These are phyloP conservation scores for Boletus subparvulus DNA, from an alignment of 768 basidiomycete genomes.

Conservation along the genomic window DNA sequence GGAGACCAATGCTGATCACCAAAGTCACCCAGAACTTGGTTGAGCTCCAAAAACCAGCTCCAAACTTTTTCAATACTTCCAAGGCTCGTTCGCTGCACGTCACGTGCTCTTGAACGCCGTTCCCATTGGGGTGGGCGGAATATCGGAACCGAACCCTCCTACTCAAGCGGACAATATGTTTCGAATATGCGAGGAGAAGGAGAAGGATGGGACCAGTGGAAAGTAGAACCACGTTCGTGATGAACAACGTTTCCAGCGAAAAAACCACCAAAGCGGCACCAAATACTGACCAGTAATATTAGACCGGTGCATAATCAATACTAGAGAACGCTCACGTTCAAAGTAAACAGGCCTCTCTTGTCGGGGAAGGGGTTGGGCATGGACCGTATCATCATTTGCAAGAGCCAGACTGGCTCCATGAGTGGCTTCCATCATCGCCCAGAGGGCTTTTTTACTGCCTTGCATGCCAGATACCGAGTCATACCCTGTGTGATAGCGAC, in stretches of 20 bases:
- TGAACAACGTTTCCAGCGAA: conserved; percentile 48
- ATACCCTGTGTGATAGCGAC: conserved; percentile 73
- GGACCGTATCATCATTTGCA: conserved; percentile 42
- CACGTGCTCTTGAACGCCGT: conserved; percentile 1
- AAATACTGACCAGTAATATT: conserved; percentile 48
- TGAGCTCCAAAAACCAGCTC: conserved; percentile 45
- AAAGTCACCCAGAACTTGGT: conserved; percentile 65
- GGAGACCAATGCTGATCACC: conserved; percentile 42
- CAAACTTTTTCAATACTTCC: conserved; percentile 24
- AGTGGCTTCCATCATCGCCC: conserved; percentile 77
- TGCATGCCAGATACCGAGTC: conserved; percentile 62
- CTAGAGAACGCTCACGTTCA: conserved; percentile 52
- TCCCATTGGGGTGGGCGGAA: background rate
- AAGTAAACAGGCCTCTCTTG: conserved; percentile 57
- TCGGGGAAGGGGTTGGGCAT: conserved; percentile 22
- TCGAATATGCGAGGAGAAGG: conserved; percentile 42
- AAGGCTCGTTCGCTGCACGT: conserved; percentile 20
- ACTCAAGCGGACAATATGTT: conserved; percentile 25
- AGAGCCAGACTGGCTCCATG: conserved; percentile 55
- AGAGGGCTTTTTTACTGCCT: conserved; percentile 58
- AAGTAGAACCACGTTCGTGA: conserved; percentile 58
- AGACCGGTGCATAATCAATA: background rate
- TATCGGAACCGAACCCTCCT: conserved; percentile 16
- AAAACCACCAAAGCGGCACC: conserved; percentile 55
- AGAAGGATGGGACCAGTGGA: conserved; percentile 61